These are phyloP conservation scores for Pleurotus tuoliensis DNA, from an alignment of 768 basidiomycete species.

Conservation along the genomic window DNA sequence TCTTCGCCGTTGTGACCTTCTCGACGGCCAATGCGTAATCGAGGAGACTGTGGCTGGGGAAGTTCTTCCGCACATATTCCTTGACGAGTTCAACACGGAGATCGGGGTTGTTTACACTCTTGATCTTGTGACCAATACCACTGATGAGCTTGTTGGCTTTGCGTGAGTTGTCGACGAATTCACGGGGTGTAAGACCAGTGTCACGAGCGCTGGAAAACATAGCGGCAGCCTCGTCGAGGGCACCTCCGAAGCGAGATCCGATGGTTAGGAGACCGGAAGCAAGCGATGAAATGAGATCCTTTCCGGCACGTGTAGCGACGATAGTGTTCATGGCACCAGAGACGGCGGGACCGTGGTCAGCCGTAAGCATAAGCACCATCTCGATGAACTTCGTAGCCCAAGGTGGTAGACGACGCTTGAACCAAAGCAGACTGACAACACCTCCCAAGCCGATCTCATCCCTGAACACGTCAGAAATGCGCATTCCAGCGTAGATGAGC, in stretches of 20 bases:
- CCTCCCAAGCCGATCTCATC: constrained; percentile 96
- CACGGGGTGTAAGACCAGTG: constrained; percentile 91
- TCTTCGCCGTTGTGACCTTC: constrained; percentile 96
- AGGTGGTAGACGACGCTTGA: constrained; percentile 89
- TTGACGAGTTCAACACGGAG: constrained; percentile 90
- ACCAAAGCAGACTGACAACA: constrained; percentile 95
- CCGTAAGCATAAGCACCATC: constrained; percentile 99
- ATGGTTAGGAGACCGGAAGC: constrained; percentile 96
- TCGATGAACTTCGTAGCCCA: constrained; percentile 99
- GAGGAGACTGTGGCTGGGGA: constrained; percentile 90
- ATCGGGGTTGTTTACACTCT: constrained; percentile 96
- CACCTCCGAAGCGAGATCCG: constrained; percentile 97
- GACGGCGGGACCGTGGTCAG: constrained; percentile 97
- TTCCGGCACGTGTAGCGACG: constrained; percentile 98
- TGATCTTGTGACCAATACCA: constrained; percentile 99
- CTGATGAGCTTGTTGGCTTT: constrained; percentile 95
- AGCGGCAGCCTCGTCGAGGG: constrained; percentile 92
- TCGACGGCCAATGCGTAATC: constrained; percentile 97
- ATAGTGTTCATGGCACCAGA: constrained; percentile 99
- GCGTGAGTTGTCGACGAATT: constrained; percentile 92
- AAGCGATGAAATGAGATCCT: constrained; percentile 95
- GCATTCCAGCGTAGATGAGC: constrained; percentile 97
- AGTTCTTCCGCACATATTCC: constrained; percentile 93
- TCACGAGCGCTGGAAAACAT: constrained; percentile 95
- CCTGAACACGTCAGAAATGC: constrained; percentile 98